Base-by-base conservation (phyloP, 2,329 filamentous ascomycete species). In the Amauroascus niger region DNA sequence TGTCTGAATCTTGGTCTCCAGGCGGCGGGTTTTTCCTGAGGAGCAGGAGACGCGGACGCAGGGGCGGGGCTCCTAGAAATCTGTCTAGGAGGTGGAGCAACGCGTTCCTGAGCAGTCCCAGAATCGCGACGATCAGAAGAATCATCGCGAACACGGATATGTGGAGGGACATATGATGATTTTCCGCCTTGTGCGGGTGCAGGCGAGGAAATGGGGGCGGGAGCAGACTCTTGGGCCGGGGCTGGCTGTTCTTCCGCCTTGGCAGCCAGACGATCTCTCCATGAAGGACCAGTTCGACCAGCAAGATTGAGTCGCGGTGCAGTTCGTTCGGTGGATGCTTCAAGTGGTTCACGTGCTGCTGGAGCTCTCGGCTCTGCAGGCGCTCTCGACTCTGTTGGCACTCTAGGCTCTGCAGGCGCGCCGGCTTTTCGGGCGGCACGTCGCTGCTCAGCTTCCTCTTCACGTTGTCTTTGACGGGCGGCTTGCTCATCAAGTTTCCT, bases 391-490 rank as follows among this genome's bases (percentile, higher is more conserved):
- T n/a, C n/a, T n/a, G n/a, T n/a, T n/a, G n/a, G n/a, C n/a, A n/a
- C n/a, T n/a, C n/a, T n/a, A n/a, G n/a, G 63, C 59, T 67, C 69
- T 58, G 67, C 70, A 41, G 61, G 62, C 54, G 67, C 65, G 61
- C 73, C 73, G 63, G 79, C 79, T 71, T 81, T 87, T 69, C 81
- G 81, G 55, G 78, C 83, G 64, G 78, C 81, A 69, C 80, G 81
- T 62, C 86, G 82, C 60, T 85, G 86, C 71, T 90, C 82, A 14
- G 88, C 90, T 69, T 95, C 90, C 63, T 93, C 89, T 70, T 95
- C 90, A 68, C 87, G 83, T 66, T 88, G 81, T 62, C 81, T 82
- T 72, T 96, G 91, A 61, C 73, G 74, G 55, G 74, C 74, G 43
- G 81, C 81, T 47, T 75, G 74, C 61, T 83, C 82, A 65, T 83